Percentiles rank a stretch among this genome's conserved stretches.
Conservation (phyloP, 1,284 basidiomycete species). For the Cutaneotrichosporon spelunceum region DNA sequence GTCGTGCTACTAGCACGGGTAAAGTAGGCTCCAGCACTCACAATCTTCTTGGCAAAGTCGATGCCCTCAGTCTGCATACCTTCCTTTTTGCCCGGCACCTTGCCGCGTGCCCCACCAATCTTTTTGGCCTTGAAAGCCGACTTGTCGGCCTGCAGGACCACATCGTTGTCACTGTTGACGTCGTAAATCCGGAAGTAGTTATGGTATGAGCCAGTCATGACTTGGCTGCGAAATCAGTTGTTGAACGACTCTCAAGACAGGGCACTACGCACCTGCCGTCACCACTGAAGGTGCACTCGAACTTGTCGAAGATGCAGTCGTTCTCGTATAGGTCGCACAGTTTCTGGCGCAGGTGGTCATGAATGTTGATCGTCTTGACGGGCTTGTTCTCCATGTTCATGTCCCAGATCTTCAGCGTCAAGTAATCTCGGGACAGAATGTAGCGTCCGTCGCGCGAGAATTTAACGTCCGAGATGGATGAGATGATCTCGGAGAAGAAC, state of each 20-base stretch:
- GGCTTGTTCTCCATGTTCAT: slow-evolving; percentile 98
- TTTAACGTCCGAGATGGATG: slow-evolving; percentile 99
- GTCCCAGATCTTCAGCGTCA: slow-evolving; percentile 99
- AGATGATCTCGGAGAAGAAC: slow-evolving; percentile 99
- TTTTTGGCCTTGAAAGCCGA: slow-evolving; percentile 99
- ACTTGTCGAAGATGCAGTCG: slow-evolving; percentile 99
- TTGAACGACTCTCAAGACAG: background rate
- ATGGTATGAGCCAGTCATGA: slow-evolving; percentile 96
- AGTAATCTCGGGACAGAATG: slow-evolving; percentile 93
- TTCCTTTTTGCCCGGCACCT: slow-evolving; percentile 72
- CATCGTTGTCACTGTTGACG: slow-evolving; percentile 80
- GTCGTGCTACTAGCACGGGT: background rate
- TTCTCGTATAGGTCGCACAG: slow-evolving; percentile 99
- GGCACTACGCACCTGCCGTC: slow-evolving; percentile 76
- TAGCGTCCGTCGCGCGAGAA: slow-evolving; percentile 97
- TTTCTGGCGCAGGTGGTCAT: slow-evolving; percentile 95
- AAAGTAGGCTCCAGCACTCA: slow-evolving; percentile 39
- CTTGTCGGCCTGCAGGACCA: slow-evolving; percentile 97
- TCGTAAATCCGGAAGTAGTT: slow-evolving; percentile 99
- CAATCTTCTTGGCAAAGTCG: slow-evolving; percentile 99
- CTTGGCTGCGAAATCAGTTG: slow-evolving; percentile 61
- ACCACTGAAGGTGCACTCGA: slow-evolving; percentile 94
- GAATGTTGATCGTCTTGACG: slow-evolving; percentile 96
- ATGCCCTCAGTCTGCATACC: slow-evolving; percentile 84
- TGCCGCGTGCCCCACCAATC: slow-evolving; percentile 75